phyloP scores from a whole-genome alignment of 306 rosid genomes.

The Alnus glutinosa region DNA sequence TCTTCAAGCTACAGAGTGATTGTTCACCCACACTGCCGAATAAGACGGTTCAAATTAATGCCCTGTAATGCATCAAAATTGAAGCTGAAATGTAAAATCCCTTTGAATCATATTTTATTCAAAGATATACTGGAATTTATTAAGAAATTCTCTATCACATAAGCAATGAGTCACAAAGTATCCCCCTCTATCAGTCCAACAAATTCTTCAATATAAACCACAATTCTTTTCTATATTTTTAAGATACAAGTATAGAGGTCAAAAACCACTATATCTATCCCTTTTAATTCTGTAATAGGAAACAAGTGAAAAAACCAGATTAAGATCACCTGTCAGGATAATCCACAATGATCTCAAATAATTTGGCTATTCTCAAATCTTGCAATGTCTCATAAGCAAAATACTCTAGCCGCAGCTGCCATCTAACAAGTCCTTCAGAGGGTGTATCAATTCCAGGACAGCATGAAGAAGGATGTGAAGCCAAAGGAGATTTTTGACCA shows the following conservation, averaged over 20 bases:
- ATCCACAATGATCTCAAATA: conserved; percentile 95
- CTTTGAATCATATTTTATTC: neutral
- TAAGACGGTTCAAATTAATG: too few species aligned
- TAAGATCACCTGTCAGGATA: conserved; percentile 84
- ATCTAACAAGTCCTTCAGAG: conserved; percentile 88
- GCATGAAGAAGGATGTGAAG: conserved; percentile 63
- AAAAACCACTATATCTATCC: conserved; percentile 6
- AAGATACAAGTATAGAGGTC: neutral
- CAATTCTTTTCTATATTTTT: neutral
- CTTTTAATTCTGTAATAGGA: conserved; percentile 15
- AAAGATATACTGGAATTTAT: neutral
- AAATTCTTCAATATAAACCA: neutral
- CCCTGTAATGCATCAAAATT: neutral
- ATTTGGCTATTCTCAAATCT: conserved; percentile 86
- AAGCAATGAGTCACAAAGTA: neutral
- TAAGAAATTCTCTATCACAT: neutral
- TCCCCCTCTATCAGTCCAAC: neutral
- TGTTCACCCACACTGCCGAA: too few species aligned
- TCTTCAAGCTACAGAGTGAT: too few species aligned
- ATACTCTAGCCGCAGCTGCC: conserved; percentile 95
- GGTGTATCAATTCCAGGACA: conserved; percentile 79
- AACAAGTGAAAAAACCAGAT: conserved; percentile 8
- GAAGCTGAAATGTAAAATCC: neutral
- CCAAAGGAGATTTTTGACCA: conserved; percentile 77
- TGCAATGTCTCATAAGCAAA: conserved; percentile 97